Base-by-base conservation (phyloP, 225 moss, liverwort and hornwort species). In the Climacium dendroides region DNA sequence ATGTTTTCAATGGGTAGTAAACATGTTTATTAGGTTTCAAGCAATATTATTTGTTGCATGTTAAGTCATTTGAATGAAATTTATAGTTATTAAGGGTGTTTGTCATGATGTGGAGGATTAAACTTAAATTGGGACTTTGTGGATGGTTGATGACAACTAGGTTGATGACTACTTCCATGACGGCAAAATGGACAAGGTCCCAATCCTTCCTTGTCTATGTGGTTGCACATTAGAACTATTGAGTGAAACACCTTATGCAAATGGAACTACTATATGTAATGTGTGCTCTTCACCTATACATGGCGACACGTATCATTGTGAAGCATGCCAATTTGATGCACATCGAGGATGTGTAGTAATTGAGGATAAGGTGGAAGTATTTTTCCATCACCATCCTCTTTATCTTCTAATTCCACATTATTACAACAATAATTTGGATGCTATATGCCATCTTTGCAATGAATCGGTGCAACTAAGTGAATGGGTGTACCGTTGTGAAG, bases 251-350 rank as follows among this genome's bases (percentile, higher is more conserved):
- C 47, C 47, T 10, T 29, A 72, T 1, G 0, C 1, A 29, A 0
- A 0, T 10, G 17, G 6, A 43, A 0, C 0, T 5, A 2, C 4
- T 29, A 0, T 0, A 0, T 72, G 72, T 30, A 7, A 47, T 11
- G 1, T 73, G 0, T 73, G 73, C 0, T 0, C 0, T 47, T 3
- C 0, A 0, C 0, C 0, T 0, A 1, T 73, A 0, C 1, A 6
- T 29, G 11, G 18, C 0, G 0, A 47, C 6, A 1, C 0, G 18
- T 79, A 79, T 39, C 78, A 58, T 2, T 79, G 39, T 41, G 7
- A 0, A 39, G 39, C 2, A 37, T 79, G 78, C 2, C 1, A 29
- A 2, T 79, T 79, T 58, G 58, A 79, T 79, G 58, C 78, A 18
- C 78, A 79, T 0, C 28, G 0, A 11, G 7, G 0, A 11, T 79